Percentiles rank a stretch among this genome's conserved stretches.
phyloP scores from a whole-genome alignment of 192 early-diverging fungal species.

The Entomortierella parvispora region DNA sequence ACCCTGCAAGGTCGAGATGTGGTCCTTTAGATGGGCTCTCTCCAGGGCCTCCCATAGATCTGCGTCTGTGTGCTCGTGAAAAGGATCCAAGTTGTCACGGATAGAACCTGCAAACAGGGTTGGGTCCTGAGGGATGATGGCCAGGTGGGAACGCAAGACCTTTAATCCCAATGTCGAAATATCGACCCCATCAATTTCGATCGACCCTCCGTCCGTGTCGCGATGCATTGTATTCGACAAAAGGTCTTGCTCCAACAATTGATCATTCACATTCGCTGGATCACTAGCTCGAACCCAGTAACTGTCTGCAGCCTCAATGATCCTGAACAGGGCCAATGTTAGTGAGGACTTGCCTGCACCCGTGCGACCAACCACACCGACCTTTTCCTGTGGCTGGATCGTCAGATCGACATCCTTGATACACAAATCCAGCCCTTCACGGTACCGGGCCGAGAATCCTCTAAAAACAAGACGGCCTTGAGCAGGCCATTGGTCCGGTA shows the following conservation, averaged over 20 bases:
- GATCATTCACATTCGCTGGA: background rate
- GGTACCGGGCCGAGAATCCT: slow-evolving; percentile 83
- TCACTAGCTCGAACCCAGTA: slow-evolving; percentile 31
- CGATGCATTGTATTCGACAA: background rate
- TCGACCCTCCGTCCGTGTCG: slow-evolving; percentile 58
- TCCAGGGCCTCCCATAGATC: slow-evolving; percentile 78
- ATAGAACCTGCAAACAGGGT: slow-evolving; percentile 71
- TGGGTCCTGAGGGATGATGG: slow-evolving; percentile 83
- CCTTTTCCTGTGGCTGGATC: slow-evolving; percentile 59
- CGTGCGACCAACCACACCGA: slow-evolving; percentile 78
- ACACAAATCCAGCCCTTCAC: slow-evolving; percentile 80
- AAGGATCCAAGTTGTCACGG: slow-evolving; percentile 67
- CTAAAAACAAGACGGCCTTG: slow-evolving; percentile 77
- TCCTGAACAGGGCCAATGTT: slow-evolving; percentile 58
- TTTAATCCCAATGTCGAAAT: slow-evolving; percentile 76
- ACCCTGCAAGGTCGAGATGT: slow-evolving; percentile 67
- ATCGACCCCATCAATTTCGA: slow-evolving; percentile 81
- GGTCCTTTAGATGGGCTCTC: slow-evolving; percentile 70
- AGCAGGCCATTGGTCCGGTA: slow-evolving; percentile 62
- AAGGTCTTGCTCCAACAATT: background rate
- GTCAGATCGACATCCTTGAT: slow-evolving; percentile 71
- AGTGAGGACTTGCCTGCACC: slow-evolving; percentile 64
- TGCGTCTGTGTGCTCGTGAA: slow-evolving; percentile 54
- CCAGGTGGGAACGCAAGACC: slow-evolving; percentile 69
- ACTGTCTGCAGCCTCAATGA: slow-evolving; percentile 57